Evolutionary conservation across 164 flowering plant species (phyloP), one percentile per base, ranked within the genome.

Genomic region (Sedum album): DNA sequence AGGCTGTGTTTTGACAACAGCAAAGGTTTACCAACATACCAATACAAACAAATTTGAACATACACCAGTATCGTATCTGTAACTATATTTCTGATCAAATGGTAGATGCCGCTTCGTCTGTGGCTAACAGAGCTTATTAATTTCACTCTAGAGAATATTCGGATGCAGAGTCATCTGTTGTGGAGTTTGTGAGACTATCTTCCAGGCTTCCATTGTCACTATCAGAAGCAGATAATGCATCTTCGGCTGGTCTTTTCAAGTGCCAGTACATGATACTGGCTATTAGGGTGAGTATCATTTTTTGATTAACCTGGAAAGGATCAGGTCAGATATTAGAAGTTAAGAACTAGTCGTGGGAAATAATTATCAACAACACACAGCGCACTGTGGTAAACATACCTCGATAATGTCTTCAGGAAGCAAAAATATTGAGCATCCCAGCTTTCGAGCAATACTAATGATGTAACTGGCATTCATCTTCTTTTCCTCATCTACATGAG

Each of bases 181-280:
- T 86, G 60, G 88, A 86, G 79, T 75, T 41, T 41, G 46, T 7
- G 15, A 13, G 2, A 41, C 11, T 41, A 15, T 41, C 46, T 31
- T 73, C 65, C 28, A 77, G 80, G 75, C 83, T 88, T 28, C 88
- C 86, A 67, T 66, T 87, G 25, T 88, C 96, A 46, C 85, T 87
- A 64, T 90, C 98, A 21, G 93, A 84, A 65, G 79, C 74, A 9
- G 72, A 80, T 49, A 79, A 73, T 20, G 82, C 31, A 57, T 88
- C 94, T 71, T 87, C 91, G 65, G 53, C 72, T 0, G 89, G 86
- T 76, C 87, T 85, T 76, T 85, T 86, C 82, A 88, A 72, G 81
- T 69, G 79, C 97, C 97, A 89, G 66, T 88, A 86, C 91, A 84
- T 90, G 17, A 92, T 85, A 70, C 95, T 92, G 60, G 97, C 97